Conservation (phyloP, 768 basidiomycete genomes). For the Xerocomus brunneocitrinus region DNA sequence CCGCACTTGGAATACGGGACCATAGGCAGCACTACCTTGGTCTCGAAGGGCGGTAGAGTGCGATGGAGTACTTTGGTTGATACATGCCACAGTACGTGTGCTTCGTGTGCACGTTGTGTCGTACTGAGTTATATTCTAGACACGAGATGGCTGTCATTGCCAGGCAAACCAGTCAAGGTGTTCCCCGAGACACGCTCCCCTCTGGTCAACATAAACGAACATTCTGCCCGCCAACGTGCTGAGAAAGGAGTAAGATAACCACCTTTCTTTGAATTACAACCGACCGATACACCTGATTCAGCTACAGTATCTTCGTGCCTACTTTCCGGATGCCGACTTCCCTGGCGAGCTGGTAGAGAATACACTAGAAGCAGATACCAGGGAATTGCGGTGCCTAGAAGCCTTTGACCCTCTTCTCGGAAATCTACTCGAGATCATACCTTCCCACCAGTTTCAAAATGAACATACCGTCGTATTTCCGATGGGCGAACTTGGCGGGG, state of each 20-base stretch:
- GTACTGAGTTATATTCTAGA: conserved; percentile 22
- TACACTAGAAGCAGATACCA: conserved; percentile 46
- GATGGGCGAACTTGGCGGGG: conserved; percentile 52
- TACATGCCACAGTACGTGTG: conserved; percentile 22
- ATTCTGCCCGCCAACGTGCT: conserved; percentile 44
- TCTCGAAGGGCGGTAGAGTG: conserved; percentile 38
- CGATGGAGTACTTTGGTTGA: conserved; percentile 49
- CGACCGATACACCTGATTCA: conserved; percentile 25
- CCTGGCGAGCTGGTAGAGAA: conserved; percentile 60
- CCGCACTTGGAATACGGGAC: conserved; percentile 56
- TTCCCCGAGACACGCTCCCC: conserved; percentile 57
- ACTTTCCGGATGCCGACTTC: conserved; percentile 72
- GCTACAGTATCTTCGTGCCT: conserved; percentile 69
- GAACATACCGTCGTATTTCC: conserved; percentile 50
- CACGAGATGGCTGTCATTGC: conserved; percentile 25
- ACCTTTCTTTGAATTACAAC: neutral
- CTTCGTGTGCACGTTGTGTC: neutral
- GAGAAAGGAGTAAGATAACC: conserved; percentile 59
- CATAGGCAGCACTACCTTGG: conserved; percentile 52
- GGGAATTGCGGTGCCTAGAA: conserved; percentile 30
- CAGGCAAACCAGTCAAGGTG: conserved; percentile 36
- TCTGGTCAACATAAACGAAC: conserved; percentile 25
- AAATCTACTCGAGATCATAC: conserved; percentile 45
- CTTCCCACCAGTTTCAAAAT: conserved; percentile 23
- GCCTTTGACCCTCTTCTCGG: conserved; percentile 57